Percentiles rank a stretch among this genome's conserved stretches.
Evolutionary conservation across 441 rosid species (phyloP).

Genomic region (Eruca vesicaria): DNA sequence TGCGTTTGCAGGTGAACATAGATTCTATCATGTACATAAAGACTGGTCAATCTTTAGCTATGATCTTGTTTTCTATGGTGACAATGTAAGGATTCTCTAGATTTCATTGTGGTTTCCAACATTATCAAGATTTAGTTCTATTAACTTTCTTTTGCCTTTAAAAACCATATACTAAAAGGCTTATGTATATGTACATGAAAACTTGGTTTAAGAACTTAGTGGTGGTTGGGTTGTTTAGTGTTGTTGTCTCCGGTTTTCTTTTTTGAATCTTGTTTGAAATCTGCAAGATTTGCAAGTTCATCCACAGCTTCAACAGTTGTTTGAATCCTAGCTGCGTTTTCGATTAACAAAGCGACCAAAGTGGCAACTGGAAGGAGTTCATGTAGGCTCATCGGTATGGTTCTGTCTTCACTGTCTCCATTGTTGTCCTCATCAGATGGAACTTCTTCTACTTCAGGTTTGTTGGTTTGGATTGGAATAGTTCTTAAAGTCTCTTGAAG

Average conservation of each 20-base stretch:
- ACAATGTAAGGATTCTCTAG: conserved; percentile 11
- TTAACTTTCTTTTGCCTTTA: conserved; percentile 18
- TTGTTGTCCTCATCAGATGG: background rate
- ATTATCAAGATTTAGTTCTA: conserved; percentile 13
- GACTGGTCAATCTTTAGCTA: conserved; percentile 19
- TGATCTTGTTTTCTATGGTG: conserved; percentile 10
- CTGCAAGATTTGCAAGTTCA: conserved; percentile 44
- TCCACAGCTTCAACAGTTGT: conserved; percentile 43
- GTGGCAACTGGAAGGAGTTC: conserved; percentile 53
- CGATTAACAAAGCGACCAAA: conserved; percentile 47
- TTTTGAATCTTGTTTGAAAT: conserved; percentile 43
- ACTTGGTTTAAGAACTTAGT: conserved; percentile 14
- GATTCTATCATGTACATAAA: conserved; percentile 19
- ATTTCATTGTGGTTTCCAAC: conserved; percentile 2
- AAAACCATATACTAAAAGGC: conserved; percentile 10
- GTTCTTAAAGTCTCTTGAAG: conserved; percentile 50
- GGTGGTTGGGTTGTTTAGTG: conserved; percentile 32
- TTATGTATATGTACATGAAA: conserved; percentile 29
- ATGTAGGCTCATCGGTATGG: conserved; percentile 31
- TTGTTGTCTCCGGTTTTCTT: conserved; percentile 31
- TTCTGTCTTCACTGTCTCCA: conserved; percentile 9
- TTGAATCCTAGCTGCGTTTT: conserved; percentile 49
- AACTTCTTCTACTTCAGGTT: conserved; percentile 27
- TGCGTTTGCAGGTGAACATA: conserved; percentile 8
- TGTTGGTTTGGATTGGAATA: conserved; percentile 34